These are phyloP conservation scores for Poa pratensis DNA, from an alignment of 176 grass and related monocot genomes.

Conservation along the genomic window DNA sequence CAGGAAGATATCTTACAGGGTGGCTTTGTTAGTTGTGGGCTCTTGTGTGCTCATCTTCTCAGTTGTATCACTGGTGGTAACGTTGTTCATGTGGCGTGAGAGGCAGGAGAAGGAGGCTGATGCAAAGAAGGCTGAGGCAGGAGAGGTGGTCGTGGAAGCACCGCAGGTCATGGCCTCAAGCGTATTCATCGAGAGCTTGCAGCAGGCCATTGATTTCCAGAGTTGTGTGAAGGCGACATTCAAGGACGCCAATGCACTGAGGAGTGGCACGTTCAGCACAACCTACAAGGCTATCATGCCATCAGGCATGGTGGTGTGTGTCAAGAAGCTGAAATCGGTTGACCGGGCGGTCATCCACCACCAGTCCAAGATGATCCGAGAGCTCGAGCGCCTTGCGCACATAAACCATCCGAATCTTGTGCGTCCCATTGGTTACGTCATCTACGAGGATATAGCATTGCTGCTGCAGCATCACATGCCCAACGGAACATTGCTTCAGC, in stretches of 20 bases:
- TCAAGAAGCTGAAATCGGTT: slow-evolving; percentile 88
- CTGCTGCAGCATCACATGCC: slow-evolving; percentile 80
- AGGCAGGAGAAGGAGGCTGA: slow-evolving; percentile 90
- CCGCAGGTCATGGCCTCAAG: slow-evolving; percentile 62
- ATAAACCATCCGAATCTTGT: slow-evolving; percentile 81
- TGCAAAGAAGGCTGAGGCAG: slow-evolving; percentile 54
- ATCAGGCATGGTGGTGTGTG: slow-evolving; percentile 77
- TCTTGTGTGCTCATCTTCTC: slow-evolving; percentile 82
- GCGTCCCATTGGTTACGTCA: slow-evolving; percentile 77
- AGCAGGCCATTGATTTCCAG: slow-evolving; percentile 92
- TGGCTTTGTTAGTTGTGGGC: slow-evolving; percentile 74
- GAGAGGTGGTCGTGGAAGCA: slow-evolving; percentile 53
- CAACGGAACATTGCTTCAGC: slow-evolving; percentile 79
- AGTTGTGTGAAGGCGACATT: slow-evolving; percentile 69
- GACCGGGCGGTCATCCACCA: slow-evolving; percentile 69
- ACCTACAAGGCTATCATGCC: slow-evolving; percentile 88
- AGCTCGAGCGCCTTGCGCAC: slow-evolving; percentile 78
- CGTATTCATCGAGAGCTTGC: slow-evolving; percentile 78
- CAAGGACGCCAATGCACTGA: slow-evolving; percentile 67
- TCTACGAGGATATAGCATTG: slow-evolving; percentile 79
- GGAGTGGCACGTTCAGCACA: slow-evolving; percentile 77
- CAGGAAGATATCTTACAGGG: slow-evolving; percentile 87
- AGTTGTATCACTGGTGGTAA: slow-evolving; percentile 68
- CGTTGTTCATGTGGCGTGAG: slow-evolving; percentile 91
- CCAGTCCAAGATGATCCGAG: slow-evolving; percentile 87